Percentiles rank a stretch among this genome's conserved stretches.
These are phyloP conservation scores for Dorcoceras hygrometricum DNA, from an alignment of 257 asterid genomes.

Conservation along the genomic window DNA sequence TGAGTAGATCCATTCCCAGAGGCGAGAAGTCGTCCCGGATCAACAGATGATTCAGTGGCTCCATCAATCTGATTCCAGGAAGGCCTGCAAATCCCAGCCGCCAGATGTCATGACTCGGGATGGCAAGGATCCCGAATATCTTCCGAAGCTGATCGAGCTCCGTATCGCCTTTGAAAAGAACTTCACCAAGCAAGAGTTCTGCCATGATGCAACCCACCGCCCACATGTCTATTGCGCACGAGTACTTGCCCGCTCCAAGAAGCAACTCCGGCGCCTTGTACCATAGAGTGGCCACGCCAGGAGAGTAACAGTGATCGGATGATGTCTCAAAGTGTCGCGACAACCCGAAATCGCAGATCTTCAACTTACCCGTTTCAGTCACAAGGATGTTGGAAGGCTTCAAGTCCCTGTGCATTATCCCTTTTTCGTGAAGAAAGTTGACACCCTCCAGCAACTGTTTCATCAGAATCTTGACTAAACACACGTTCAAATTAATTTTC, in stretches of 20 bases:
- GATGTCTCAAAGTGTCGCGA: too few species aligned
- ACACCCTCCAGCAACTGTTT: too few species aligned
- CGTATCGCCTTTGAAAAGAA: neutral
- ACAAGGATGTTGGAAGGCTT: too few species aligned
- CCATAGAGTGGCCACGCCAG: too few species aligned
- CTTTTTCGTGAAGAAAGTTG: too few species aligned
- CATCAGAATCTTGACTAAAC: too few species aligned
- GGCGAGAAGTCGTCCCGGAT: neutral
- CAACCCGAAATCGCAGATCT: too few species aligned
- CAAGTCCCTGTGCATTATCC: too few species aligned
- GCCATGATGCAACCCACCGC: neutral
- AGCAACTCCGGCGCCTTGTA: neutral
- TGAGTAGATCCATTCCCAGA: neutral
- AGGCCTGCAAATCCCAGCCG: neutral
- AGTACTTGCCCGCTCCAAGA: neutral
- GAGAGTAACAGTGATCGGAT: too few species aligned
- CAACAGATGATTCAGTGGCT: neutral
- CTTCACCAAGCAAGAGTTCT: neutral
- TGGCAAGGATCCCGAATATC: slow-evolving; percentile 11
- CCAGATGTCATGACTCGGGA: neutral
- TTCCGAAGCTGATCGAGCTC: neutral
- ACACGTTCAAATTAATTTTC: too few species aligned
- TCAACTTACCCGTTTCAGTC: too few species aligned
- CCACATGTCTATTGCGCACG: neutral
- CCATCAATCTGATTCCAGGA: slow-evolving; percentile 2